Conservation (phyloP, 495 filamentous ascomycete genomes). For the Daldinia loculata region DNA sequence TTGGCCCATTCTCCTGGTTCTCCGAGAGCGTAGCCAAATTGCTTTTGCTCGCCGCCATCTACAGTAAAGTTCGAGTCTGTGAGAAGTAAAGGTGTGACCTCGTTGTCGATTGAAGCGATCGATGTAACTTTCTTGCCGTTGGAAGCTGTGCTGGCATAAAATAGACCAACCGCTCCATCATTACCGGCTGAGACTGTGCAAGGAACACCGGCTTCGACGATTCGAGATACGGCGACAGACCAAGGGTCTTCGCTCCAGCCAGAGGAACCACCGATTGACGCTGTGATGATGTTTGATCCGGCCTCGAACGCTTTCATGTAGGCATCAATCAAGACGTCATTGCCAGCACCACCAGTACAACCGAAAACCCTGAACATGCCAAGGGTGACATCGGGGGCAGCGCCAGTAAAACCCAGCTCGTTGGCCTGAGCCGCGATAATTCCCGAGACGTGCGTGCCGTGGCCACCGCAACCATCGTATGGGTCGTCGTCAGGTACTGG, state of each 20-base stretch:
- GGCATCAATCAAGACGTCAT: slow-evolving; percentile 64
- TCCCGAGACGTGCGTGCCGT: slow-evolving; percentile 61
- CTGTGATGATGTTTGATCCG: slow-evolving; percentile 67
- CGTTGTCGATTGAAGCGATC: slow-evolving; percentile 64
- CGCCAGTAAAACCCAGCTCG: slow-evolving; percentile 63
- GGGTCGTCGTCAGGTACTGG: slow-evolving; percentile 58
- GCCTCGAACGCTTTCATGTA: slow-evolving; percentile 66
- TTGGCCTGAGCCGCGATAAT: slow-evolving; percentile 64
- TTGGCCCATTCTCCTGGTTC: slow-evolving; percentile 50
- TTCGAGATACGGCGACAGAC: slow-evolving; percentile 61
- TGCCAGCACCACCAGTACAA: slow-evolving; percentile 55
- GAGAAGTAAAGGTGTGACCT: slow-evolving; percentile 51
- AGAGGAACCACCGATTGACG: slow-evolving; percentile 63
- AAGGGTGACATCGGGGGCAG: slow-evolving; percentile 62
- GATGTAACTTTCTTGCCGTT: slow-evolving; percentile 60
- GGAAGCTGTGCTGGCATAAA: slow-evolving; percentile 63
- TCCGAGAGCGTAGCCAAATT: slow-evolving; percentile 53
- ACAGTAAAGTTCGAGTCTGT: slow-evolving; percentile 49
- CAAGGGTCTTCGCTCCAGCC: slow-evolving; percentile 67
- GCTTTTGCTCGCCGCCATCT: slow-evolving; percentile 32
- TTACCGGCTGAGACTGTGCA: slow-evolving; percentile 66
- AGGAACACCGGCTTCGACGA: slow-evolving; percentile 64
- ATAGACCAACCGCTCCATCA: slow-evolving; percentile 60
- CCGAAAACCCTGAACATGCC: slow-evolving; percentile 66
- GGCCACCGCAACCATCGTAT: slow-evolving; percentile 55